These are phyloP conservation scores for Eucalyptus tenuipes DNA, from an alignment of 345 rosid genomes.

Conservation along the genomic window DNA sequence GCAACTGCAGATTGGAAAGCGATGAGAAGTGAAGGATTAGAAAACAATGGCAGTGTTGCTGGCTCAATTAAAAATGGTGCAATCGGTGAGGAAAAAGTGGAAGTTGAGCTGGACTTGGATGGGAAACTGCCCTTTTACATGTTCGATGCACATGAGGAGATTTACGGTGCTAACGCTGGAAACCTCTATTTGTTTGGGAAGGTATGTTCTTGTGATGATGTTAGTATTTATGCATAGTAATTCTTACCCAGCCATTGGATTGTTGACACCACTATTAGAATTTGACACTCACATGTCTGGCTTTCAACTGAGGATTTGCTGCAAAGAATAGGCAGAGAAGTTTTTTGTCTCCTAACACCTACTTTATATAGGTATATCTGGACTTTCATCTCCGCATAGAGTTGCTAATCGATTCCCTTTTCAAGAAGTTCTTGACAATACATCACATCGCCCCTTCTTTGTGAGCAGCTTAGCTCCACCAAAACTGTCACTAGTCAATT, in stretches of 20 bases:
- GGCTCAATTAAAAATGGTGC: slow-evolving; percentile 10
- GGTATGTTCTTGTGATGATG: slow-evolving; percentile 20
- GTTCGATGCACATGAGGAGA: slow-evolving; percentile 82
- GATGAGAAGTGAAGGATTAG: slow-evolving; percentile 29
- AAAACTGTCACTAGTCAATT: neutral
- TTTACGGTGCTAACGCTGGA: slow-evolving; percentile 71
- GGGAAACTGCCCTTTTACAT: slow-evolving; percentile 68
- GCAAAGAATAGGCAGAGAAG: neutral
- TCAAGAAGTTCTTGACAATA: neutral
- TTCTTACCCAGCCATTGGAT: neutral
- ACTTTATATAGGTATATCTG: neutral
- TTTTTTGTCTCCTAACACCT: neutral
- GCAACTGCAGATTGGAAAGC: slow-evolving; percentile 88
- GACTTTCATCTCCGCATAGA: neutral
- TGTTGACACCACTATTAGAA: neutral
- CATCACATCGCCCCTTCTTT: neutral
- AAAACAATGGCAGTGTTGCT: neutral
- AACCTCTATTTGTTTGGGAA: slow-evolving; percentile 82
- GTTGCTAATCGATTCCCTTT: neutral
- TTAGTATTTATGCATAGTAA: neutral
- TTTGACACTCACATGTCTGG: neutral
- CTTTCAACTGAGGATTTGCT: neutral
- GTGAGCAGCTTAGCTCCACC: neutral
- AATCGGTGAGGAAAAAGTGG: slow-evolving; percentile 27
- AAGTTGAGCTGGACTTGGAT: slow-evolving; percentile 61